Evolutionary conservation across 2,329 filamentous ascomycete genomes (phyloP), one percentile per base, ranked within the genome.

Genomic region (Sporothrix luriei): DNA sequence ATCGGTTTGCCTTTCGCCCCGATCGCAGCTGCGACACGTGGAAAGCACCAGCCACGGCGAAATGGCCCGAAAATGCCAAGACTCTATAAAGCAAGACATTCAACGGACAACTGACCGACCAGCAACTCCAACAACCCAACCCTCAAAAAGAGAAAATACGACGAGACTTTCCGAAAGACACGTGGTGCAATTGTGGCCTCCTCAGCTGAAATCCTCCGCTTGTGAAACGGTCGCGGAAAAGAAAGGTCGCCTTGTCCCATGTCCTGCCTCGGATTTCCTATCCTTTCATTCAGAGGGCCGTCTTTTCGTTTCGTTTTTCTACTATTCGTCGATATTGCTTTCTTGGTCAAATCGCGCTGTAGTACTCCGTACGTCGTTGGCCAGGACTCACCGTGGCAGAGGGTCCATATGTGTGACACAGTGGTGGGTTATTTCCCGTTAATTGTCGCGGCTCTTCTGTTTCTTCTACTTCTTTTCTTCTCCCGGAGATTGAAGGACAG

Each of bases 41-140:
- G 57, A 46, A 62, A 62, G n/a, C 57, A 46, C 57, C n/a, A 40
- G 11, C 38, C 38, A n/a, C 38, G n/a, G 46, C 29, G n/a, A 46
- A 46, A 62, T 26, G 57, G 57, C 57, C 57, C 38, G 38, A 21
- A 46, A 62, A 62, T 46, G 57, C 57, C 57, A 62, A 62, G 55
- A 43, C 55, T 43, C n/a, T 43, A 61, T n/a, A n/a, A n/a, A 13
- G 21, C 38, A 26, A 62, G 57, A 46, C 57, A 33, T 33, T 33
- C 33, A 33, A 33, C 33, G 33, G 57, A 26, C n/a, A 38, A 62
- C 46, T 46, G 38, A 40, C 29, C 40, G 29, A n/a, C 54, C 29
- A 13, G n/a, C n/a, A n/a, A 52, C 24, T 21, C 54, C 54, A 57
- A 40, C 38, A 9, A 4, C 14, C 4, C 49, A 52, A 11, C 4